phyloP scores from a whole-genome alignment of 768 basidiomycete species.

The Suillus alpinus region DNA sequence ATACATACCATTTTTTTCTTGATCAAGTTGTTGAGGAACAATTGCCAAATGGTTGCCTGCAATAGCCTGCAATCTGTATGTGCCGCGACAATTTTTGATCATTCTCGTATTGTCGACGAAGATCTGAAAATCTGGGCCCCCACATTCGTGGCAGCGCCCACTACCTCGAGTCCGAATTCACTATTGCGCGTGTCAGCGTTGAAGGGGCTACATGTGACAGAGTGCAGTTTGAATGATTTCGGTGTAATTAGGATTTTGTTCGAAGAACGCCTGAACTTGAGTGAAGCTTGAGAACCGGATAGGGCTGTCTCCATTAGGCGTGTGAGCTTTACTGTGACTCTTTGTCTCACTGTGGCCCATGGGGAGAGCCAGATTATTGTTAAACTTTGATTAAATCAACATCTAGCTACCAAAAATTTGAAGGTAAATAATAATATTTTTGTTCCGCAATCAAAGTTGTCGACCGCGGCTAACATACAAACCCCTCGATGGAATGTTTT shows the following conservation, averaged over 20 bases:
- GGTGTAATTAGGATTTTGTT: not conserved
- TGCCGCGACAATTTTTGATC: not conserved
- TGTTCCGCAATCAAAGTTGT: too few relatives aligned
- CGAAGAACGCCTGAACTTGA: not conserved
- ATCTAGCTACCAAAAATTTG: too few relatives aligned
- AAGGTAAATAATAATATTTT: too few relatives aligned
- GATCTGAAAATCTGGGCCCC: not conserved
- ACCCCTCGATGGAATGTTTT: too few relatives aligned
- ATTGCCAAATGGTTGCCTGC: not conserved
- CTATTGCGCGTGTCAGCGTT: not conserved
- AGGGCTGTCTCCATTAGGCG: not conserved
- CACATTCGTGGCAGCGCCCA: not conserved
- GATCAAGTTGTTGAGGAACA: not conserved
- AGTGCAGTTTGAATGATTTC: not conserved
- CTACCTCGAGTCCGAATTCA: not conserved
- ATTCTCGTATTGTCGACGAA: not conserved
- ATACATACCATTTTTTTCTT: not conserved
- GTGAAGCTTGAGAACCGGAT: not conserved
- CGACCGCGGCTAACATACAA: too few relatives aligned
- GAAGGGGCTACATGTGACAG: not conserved
- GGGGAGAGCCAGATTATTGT: too few relatives aligned
- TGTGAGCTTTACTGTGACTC: not conserved
- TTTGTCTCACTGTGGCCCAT: too few relatives aligned
- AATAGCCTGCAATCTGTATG: not conserved
- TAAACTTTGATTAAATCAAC: too few relatives aligned